These are phyloP conservation scores for Pyricularia pennisetigena DNA, from an alignment of 2,329 filamentous ascomycete genomes.

Conservation along the genomic window DNA sequence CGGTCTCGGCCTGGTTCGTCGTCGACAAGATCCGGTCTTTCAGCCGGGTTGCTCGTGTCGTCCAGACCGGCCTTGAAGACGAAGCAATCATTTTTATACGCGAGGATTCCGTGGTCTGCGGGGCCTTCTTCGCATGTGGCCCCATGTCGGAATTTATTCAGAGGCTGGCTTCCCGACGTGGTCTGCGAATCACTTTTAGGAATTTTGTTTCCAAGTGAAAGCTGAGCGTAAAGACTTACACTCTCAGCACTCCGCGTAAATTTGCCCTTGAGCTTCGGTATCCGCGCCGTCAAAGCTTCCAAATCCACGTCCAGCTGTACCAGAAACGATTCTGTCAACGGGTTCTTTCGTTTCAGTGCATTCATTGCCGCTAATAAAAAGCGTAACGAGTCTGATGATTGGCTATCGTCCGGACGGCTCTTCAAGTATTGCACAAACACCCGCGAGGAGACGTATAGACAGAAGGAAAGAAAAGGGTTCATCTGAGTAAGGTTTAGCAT, in stretches of 20 bases:
- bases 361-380: slow-evolving; percentile 89
- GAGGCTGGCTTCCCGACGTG: not conserved
- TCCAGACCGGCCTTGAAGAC: not conserved
- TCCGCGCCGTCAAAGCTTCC: slow-evolving; percentile 57
- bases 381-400: slow-evolving; percentile 69
- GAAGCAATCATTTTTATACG: not conserved
- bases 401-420: slow-evolving; percentile 76
- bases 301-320: slow-evolving; percentile 90
- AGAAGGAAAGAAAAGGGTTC: slow-evolving; percentile 93
- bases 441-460: slow-evolving; percentile 87
- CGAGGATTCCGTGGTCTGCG: slow-evolving; percentile 3
- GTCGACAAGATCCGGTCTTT: not conserved
- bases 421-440: slow-evolving; percentile 98
- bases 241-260: slow-evolving; percentile 43
- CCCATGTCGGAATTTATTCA: slow-evolving; percentile 8
- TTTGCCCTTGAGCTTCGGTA: slow-evolving; percentile 44
- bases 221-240: slow-evolving; percentile 26
- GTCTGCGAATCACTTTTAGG: not conserved
- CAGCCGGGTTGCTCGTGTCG: not conserved
- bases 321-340: slow-evolving; percentile 87
- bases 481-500: slow-evolving; percentile 46
- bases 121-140: slow-evolving; percentile 14
- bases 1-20: not conserved
- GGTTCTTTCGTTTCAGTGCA: slow-evolving; percentile 77
- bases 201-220: slow-evolving; percentile 6